Evolutionary conservation across 768 basidiomycete genomes (phyloP), one percentile per base, ranked within the genome.

Genomic region (Russula emetica): DNA sequence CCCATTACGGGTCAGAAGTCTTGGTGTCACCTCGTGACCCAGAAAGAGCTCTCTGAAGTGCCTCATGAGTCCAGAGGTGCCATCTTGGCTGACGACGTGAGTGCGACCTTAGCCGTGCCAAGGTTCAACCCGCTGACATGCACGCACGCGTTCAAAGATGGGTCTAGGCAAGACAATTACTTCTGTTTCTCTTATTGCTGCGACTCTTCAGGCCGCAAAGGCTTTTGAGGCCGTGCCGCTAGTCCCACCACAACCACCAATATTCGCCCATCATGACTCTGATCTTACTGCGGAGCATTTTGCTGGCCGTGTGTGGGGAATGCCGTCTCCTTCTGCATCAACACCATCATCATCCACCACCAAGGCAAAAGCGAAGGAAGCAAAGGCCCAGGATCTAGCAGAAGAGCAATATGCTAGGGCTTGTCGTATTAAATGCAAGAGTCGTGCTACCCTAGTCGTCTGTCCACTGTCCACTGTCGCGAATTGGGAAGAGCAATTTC

Each of bases 401-500:
- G 89, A 91, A 63, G 83, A 86, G 16, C 85, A 85, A 55, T 86
- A 86, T 69, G 76, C 78, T 5, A 81, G 94, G 56, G 82, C 82
- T 18, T 86, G 85, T 68, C 84, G 89, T 38, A 87, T 96, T 71
- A 94, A 92, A 74, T 78, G 81, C 40, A 88, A 85, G 69, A 92
- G 89, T 70, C 85, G 94, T 38, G 97, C 90, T 22, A 98, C 97
- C 7, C 77, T 99, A n/a, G 92, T 99, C 70, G 83, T 99, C 32
- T 98, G 97, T 70, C 97, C 97, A 8, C 80, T 99, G 42, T 94
- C 93, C 13, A 99, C 97, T 6, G 94, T 99, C 2, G 86, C 92
- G 54, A 98, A 98, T 71, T 99, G 97, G 97, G 97, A 99, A 76
- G 93, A 96, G 61, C 97, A 99, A 74, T 93, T 99, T 71, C 85